Percentiles rank a stretch among this genome's conserved stretches.
Conservation (phyloP, 192 early-diverging fungal genomes). For the Spizellomyces sp. region DNA sequence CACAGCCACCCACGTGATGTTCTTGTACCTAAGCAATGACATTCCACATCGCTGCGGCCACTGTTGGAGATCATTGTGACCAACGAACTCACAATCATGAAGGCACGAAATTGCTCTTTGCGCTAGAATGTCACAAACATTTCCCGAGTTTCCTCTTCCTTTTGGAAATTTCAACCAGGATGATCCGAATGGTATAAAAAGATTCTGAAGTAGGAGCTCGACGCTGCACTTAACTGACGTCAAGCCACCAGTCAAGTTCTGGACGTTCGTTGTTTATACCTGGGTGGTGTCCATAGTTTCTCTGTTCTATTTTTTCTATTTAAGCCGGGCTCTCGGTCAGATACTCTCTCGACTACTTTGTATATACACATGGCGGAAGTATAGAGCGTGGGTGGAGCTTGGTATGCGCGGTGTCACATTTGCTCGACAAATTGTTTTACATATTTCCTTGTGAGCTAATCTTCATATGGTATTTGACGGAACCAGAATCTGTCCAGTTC, state of each 20-base stretch:
- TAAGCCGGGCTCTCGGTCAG: slow-evolving; percentile 63
- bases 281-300: slow-evolving; percentile 65
- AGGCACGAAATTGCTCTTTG: too few relatives aligned
- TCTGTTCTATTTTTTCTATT: slow-evolving; percentile 77
- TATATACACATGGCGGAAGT: slow-evolving; percentile 69
- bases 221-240: not conserved
- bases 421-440: slow-evolving; percentile 4
- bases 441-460: slow-evolving; percentile 10
- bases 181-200: slow-evolving; percentile 23
- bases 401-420: slow-evolving; percentile 53
- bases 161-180: slow-evolving; percentile 37
- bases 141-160: slow-evolving; percentile 28
- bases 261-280: slow-evolving; percentile 69
- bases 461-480: not conserved
- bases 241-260: slow-evolving; percentile 40
- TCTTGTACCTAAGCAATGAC: too few relatives aligned
- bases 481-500: slow-evolving; percentile 67
- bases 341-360: slow-evolving; percentile 62
- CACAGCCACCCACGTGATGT: too few relatives aligned
- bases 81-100: too few relatives aligned
- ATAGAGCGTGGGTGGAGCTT: slow-evolving; percentile 69
- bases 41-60: too few relatives aligned
- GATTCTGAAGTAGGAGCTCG: not conserved
- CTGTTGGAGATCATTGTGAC: too few relatives aligned
- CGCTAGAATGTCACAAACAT: not conserved